Base-by-base conservation (phyloP, 495 filamentous ascomycete species). In the Trichocladium antarcticum region DNA sequence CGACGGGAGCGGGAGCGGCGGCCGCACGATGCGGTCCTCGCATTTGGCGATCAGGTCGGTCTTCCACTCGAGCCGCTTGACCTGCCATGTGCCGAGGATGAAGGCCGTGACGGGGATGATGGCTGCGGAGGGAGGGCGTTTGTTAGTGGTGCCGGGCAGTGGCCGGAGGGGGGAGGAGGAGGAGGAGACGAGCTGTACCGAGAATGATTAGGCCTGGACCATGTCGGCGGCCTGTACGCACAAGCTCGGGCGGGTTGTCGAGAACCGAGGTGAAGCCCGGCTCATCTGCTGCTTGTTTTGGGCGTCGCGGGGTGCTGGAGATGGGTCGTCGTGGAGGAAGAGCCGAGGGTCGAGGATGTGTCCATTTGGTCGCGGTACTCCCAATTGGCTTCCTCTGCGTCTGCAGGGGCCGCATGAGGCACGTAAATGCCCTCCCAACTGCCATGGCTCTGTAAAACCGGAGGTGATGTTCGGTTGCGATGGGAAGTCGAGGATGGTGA, bases 1-100 rank as follows among this genome's bases (percentile, higher is more conserved):
- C 0, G 85, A 81, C 0, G 92, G 92, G 1, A 98, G 69, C 0
- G 93, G 92, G 0, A 98, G 76, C 1, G 92, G 93, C n/a, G 79
- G 73, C 19, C 80, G 82, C 22, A 94, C 74, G 29, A 98, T 76
- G 0, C 90, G 85, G 69, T 96, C 88, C 70, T 95, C 89, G 68
- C 81, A 85, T 53, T 79, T 82, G 43, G 89, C 88, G 48, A 98
- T 82, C 14, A 97, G 70, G 34, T 89, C 83, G 8, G 89, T 89
- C 63, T 98, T 98, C 88, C 89, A 90, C 31, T 78, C 76, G 14
- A 98, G 79, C 2, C 92, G 87, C 58, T 93, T 76, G n/a, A 98
- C 82, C 60, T 98, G 92, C 92, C 92, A 98, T 36, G 83, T 85
- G 34, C 92, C 92, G 29, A 98, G 81, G 53, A 71, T 71, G 65